A percentile compares a stretch with the other conserved stretches of the same genome.
Evolutionary conservation across 345 rosid genomes (phyloP).

Genomic region (Firmiana major): DNA sequence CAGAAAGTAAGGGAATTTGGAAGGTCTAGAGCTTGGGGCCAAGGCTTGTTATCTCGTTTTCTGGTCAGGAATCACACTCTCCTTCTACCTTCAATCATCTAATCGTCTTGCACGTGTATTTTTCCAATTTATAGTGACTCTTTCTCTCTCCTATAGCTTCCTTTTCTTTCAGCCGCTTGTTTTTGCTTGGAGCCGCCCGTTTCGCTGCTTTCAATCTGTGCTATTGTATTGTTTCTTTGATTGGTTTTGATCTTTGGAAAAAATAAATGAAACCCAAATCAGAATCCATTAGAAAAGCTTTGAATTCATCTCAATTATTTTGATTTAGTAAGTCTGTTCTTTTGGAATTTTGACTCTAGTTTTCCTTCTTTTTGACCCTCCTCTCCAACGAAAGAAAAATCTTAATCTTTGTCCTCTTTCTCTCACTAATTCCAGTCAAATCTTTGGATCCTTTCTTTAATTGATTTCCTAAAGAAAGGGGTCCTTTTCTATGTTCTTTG

Average conservation of each 20-base stretch:
- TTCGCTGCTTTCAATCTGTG: neutral
- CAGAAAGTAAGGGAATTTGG: neutral
- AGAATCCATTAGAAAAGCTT: neutral
- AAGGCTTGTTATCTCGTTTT: neutral
- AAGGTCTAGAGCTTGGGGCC: neutral
- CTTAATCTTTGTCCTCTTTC: conserved; percentile 1
- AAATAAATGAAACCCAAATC: no score
- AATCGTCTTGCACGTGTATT: conserved; percentile 9
- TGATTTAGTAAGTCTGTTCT: neutral
- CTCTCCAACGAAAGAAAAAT: neutral
- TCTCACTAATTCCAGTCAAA: neutral
- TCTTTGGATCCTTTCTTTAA: neutral
- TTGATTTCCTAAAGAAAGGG: neutral
- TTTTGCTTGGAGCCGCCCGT: neutral
- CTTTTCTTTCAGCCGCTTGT: neutral
- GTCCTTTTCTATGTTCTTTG: neutral
- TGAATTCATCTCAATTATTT: neutral
- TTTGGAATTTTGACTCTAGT: conserved; percentile 10
- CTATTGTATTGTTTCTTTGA: neutral
- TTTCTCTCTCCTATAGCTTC: neutral
- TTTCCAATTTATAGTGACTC: neutral
- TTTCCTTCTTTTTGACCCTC: conserved; percentile 9
- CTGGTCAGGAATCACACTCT: neutral
- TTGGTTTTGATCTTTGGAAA: neutral
- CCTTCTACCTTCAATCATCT: conserved; percentile 9